Base-by-base conservation (phyloP, 495 filamentous ascomycete species). In the Penicillium parvum region DNA sequence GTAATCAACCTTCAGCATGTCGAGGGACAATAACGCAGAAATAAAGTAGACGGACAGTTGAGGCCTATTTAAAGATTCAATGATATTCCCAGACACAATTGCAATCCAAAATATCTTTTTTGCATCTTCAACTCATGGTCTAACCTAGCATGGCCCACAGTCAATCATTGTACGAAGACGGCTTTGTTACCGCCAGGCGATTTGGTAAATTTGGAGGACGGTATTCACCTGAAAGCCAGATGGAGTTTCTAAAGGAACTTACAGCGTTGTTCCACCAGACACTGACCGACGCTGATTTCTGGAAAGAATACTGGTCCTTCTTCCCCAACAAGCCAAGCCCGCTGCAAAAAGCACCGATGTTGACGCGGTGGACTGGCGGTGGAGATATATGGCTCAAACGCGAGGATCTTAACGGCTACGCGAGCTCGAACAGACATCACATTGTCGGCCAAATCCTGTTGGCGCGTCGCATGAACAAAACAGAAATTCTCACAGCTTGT, bases 331-430 rank as follows among this genome's bases (percentile, higher is more conserved):
- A 45, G 3, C 44, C 50, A 1, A 44, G 44, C 12, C 17, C 14
- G 1, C 45, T 53, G 1, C 45, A 96, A 62, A 65, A 84, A 8
- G 91, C 91, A 1, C 79, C 87, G 43, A 78, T 88, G n/a, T 72
- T 98, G 19, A 95, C 91, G 1, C 83, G 88, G 41, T 67, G 90
- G 52, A 88, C 82, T 14, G 88, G 87, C 15, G 91, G 90, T 16
- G 92, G 91, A 14, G 90, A 84, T 45, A 90, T 97, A 71, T 97
- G 88, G 86, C 65, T 96, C 35, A 96, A 96, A 67, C 77, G 91
- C 40, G 90, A 97, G 65, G 91, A 96, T 64, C 71, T 96, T 18
- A 96, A 96, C 61, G 84, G 89, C 57, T 81, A 77, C 2, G 80
- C 79, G 12, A 86, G 81, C 18, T 90, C 96, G 73, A 96, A 95